Evolutionary conservation across 2,329 filamentous ascomycete genomes (phyloP), one percentile per base, ranked within the genome.

Genomic region (Diplodia sapinea): DNA sequence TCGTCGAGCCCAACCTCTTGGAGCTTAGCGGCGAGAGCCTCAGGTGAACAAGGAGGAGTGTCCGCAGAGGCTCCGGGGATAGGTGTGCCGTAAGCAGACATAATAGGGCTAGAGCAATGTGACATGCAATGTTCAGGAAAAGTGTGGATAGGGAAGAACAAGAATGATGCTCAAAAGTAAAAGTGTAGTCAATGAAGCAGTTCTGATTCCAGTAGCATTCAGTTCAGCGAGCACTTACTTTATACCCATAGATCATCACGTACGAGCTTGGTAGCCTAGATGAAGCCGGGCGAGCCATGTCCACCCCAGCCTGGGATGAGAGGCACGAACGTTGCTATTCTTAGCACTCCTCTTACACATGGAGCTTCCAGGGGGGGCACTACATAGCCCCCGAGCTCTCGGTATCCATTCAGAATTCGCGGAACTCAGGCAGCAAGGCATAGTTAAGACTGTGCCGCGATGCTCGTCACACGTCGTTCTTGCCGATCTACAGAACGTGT

Each of bases 311-410:
- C 23, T 23, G 36, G 59, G 47, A 38, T 0, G 20, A 31, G 43
- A 17, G 17, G 59, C 43, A 33, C n/a, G 2, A 8, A 26, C 12
- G 12, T 11, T 12, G 26, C 59, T 63, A 63, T 63, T 63, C 31
- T 51, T 63, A 63, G 59, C 17, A 23, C 4, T 9, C 2, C 9
- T 12, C 11, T 7, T 33, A 4, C 40, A 23, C 17, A 8, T 26
- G 2, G 54, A 12, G 29, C 9, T 23, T 56, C 20, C n/a, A 7
- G 5, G 15, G 20, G 26, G 29, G 57, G 17, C 11, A 38, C 13
- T 29, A 36, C 43, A 36, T 43, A 62, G 57, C 57, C 59, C 51
- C 47, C n/a, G n/a, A 9, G 12, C 26, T 36, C 47, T 38, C 33
- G 43, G 59, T 63, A 51, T n/a, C 59, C 59, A 63, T 17, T 63